Evolutionary conservation across 495 filamentous ascomycete species (phyloP).

Genomic region (Copromyces sp.): DNA sequence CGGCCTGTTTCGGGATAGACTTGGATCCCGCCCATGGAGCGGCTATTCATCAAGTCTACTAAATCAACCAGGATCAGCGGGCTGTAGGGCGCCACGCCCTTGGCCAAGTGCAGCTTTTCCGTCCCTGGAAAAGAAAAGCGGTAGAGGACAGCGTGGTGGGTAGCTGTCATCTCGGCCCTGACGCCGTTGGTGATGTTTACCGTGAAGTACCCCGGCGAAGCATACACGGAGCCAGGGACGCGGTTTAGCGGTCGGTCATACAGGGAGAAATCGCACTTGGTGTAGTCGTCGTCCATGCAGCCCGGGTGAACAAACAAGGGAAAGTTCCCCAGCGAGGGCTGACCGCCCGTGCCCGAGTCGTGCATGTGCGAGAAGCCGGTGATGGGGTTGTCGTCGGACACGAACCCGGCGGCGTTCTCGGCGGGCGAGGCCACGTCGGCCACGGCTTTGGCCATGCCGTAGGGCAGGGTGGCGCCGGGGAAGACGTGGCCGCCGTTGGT

Average conservation of each 20-base stretch:
- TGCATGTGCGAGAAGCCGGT: conserved; percentile 54
- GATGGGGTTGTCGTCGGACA: conserved; percentile 43
- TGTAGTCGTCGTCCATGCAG: conserved; percentile 53
- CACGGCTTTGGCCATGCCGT: conserved; percentile 61
- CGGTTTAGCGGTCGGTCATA: conserved; percentile 37
- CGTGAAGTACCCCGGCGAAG: conserved; percentile 59
- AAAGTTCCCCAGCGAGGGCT: conserved; percentile 66
- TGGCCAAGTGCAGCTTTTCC: background rate
- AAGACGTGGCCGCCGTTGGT: conserved; percentile 63
- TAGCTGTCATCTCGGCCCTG: conserved; percentile 61
- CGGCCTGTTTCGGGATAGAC: conserved; percentile 44
- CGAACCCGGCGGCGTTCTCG: conserved; percentile 60
- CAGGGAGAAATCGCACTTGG: conserved; percentile 49
- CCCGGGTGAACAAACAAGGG: conserved; percentile 58
- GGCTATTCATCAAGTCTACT: conserved; percentile 50
- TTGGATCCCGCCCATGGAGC: conserved; percentile 45
- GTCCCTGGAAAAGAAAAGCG: conserved; percentile 50
- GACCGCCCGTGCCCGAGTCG: conserved; percentile 48
- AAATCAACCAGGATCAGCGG: conserved; percentile 57
- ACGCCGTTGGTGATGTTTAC: conserved; percentile 52
- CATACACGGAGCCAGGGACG: conserved; percentile 42
- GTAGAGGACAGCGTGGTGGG: conserved; percentile 56
- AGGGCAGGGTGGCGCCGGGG: conserved; percentile 59
- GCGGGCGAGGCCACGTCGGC: conserved; percentile 45
- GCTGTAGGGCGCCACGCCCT: conserved; percentile 30